phyloP scores from a whole-genome alignment of 2,329 filamentous ascomycete genomes.

The Dothistroma pini region DNA sequence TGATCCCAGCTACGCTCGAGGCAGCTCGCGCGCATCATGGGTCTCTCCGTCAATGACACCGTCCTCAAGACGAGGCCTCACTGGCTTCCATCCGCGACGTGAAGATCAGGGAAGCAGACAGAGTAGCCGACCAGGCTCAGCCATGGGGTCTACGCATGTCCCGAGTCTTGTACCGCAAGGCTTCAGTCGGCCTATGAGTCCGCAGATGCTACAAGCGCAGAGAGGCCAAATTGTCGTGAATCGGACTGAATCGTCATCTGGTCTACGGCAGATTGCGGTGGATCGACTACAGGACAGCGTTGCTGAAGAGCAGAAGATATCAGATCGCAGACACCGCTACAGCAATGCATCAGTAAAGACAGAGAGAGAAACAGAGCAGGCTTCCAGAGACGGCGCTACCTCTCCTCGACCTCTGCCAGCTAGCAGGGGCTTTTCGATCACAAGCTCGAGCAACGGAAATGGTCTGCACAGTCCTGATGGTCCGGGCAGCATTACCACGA shows the following conservation, averaged over 20 bases:
- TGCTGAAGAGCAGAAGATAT: conserved; percentile 24
- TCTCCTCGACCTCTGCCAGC: conserved; percentile 52
- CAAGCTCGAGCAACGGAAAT: conserved; percentile 12
- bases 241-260: background rate
- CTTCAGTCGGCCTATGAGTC: conserved; percentile 96
- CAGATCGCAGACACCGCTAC: conserved; percentile 50
- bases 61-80: background rate
- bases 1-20: background rate
- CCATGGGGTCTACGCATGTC: conserved; percentile 75
- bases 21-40: background rate
- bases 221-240: conserved; percentile 53
- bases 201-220: conserved; percentile 88
- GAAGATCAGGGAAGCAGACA: conserved; percentile 14
- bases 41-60: background rate
- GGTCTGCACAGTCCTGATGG: conserved; percentile 6
- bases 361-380: conserved; percentile 34
- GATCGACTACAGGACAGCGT: conserved; percentile 12
- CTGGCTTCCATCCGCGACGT: conserved; percentile 21
- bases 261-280: conserved; percentile 29
- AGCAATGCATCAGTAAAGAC: conserved; percentile 57
- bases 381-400: conserved; percentile 40
- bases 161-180: conserved; percentile 83
- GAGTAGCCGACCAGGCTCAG: conserved; percentile 53
- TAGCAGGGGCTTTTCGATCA: conserved; percentile 68
- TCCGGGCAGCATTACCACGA: conserved; percentile 57